Conservation (phyloP, 257 asterid genomes). For the Nicotiana noctiflora region DNA sequence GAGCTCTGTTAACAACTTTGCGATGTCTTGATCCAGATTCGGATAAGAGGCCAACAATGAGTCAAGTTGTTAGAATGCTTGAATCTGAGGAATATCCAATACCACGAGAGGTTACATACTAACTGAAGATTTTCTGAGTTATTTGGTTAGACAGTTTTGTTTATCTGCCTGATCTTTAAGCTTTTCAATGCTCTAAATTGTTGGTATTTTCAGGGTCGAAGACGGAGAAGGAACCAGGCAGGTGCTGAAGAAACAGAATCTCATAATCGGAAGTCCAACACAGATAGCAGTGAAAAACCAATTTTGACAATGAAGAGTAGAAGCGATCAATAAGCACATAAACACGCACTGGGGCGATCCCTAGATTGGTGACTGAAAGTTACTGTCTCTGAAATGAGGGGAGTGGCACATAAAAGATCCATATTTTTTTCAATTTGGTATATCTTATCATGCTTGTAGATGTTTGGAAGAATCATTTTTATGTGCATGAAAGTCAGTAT, state of each 20-base stretch:
- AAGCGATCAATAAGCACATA: background rate
- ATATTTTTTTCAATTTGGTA: background rate
- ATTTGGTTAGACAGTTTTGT: background rate
- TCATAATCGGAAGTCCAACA: conserved; percentile 16
- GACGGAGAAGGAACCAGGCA: conserved; percentile 34
- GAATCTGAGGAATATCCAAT: conserved; percentile 76
- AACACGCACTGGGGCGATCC: background rate
- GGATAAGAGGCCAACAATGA: conserved; percentile 75
- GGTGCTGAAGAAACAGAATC: conserved; percentile 7
- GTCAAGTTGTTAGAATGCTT: conserved; percentile 82
- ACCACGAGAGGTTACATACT: conserved; percentile 49
- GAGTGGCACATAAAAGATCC: background rate
- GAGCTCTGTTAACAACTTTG: conserved; percentile 63
- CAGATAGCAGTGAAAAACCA: conserved; percentile 20
- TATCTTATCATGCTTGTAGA: background rate
- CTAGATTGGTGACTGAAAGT: background rate
- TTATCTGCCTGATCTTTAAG: background rate
- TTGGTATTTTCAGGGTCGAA: conserved; percentile 34
- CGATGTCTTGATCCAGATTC: conserved; percentile 81
- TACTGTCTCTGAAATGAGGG: background rate
- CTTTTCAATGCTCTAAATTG: background rate
- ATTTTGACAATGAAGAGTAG: conserved; percentile 21
- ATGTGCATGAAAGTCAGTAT: background rate
- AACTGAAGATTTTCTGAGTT: background rate
- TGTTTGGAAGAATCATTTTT: conserved; percentile 6